Percentiles rank a stretch among this genome's conserved stretches.
Evolutionary conservation across 176 grass and related monocot genomes (phyloP).

Genomic region (Hyparrhenia diplandra): DNA sequence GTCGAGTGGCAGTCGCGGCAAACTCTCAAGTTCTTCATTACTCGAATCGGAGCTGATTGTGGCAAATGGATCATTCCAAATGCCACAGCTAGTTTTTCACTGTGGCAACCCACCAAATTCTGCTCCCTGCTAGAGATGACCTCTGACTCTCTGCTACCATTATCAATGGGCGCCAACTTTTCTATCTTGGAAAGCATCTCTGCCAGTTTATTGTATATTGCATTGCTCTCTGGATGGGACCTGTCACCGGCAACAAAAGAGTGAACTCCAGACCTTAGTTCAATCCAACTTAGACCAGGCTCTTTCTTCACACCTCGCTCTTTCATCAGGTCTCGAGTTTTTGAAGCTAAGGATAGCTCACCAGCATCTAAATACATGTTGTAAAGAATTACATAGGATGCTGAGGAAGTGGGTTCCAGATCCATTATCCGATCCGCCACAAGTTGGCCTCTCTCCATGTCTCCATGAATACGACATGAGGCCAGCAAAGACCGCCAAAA

Average conservation of each 20-base stretch:
- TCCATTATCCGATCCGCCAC: slow-evolving; percentile 48
- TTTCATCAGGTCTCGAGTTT: slow-evolving; percentile 68
- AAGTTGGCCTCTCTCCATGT: slow-evolving; percentile 47
- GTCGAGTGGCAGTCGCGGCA: slow-evolving; percentile 53
- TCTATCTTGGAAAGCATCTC: slow-evolving; percentile 60
- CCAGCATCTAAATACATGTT: slow-evolving; percentile 67
- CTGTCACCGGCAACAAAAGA: slow-evolving; percentile 63
- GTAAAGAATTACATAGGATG: slow-evolving; percentile 62
- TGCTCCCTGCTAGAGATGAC: neutral
- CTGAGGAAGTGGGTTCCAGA: slow-evolving; percentile 49
- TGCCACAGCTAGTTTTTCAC: slow-evolving; percentile 62
- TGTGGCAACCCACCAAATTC: slow-evolving; percentile 49
- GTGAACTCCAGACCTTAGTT: slow-evolving; percentile 49
- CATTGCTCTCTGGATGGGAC: slow-evolving; percentile 51
- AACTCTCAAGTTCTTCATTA: slow-evolving; percentile 75
- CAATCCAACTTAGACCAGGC: slow-evolving; percentile 70
- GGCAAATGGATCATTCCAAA: slow-evolving; percentile 59
- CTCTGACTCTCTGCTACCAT: slow-evolving; percentile 1
- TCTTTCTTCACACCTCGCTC: slow-evolving; percentile 72
- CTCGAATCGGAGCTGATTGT: slow-evolving; percentile 41
- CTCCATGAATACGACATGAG: slow-evolving; percentile 64
- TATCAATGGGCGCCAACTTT: neutral
- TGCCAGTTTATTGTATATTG: slow-evolving; percentile 45
- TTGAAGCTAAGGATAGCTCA: slow-evolving; percentile 39
- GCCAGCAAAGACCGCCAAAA: slow-evolving; percentile 65